These are phyloP conservation scores for Porphyrellus cyaneotinctus DNA, from an alignment of 768 basidiomycete genomes.

Conservation along the genomic window DNA sequence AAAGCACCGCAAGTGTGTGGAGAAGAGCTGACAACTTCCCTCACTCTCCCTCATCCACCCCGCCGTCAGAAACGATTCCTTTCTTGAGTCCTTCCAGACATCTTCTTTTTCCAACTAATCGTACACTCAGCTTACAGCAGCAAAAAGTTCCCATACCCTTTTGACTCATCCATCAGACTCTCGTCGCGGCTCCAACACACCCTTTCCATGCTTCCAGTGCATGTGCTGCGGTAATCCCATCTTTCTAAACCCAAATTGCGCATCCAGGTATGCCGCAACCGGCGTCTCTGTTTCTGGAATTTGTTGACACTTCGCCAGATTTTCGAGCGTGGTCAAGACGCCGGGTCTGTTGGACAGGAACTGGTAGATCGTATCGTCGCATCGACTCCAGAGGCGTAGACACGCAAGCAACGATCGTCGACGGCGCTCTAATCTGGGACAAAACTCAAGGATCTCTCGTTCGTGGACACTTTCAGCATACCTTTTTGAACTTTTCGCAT, in stretches of 20 bases:
- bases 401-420: too few relatives aligned
- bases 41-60: too few relatives aligned
- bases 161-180: not conserved
- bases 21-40: too few relatives aligned
- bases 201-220: not conserved
- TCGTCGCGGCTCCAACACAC: not conserved
- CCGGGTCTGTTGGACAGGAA: not conserved
- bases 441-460: not conserved
- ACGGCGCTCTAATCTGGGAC: too few relatives aligned
- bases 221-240: not conserved
- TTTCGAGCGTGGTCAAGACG: not conserved
- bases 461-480: not conserved
- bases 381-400: too few relatives aligned
- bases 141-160: too few relatives aligned
- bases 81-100: too few relatives aligned
- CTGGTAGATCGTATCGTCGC: too few relatives aligned
- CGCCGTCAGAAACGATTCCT: too few relatives aligned
- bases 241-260: not conserved
- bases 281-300: not conserved
- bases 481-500: slow-evolving; percentile 2
- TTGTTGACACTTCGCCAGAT: not conserved
- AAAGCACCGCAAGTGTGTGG: too few relatives aligned
- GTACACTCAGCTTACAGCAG: too few relatives aligned
- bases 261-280: not conserved
- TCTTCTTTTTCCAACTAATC: too few relatives aligned